Percentiles rank a stretch among this genome's conserved stretches.
Conservation (phyloP, 2,329 filamentous ascomycete species). For the Claviceps sorghi region DNA sequence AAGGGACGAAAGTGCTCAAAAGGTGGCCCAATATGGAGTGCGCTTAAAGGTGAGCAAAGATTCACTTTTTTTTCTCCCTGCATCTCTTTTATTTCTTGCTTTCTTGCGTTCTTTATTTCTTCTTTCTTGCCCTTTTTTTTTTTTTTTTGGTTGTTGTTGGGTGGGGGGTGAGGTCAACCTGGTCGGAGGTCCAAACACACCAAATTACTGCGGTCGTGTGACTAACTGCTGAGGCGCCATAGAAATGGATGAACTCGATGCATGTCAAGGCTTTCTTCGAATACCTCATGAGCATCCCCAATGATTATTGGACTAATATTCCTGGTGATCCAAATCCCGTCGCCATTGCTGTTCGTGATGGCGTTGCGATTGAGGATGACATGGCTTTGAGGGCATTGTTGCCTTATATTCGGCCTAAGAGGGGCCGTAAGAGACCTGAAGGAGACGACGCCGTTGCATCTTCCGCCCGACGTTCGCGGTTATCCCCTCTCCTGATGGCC, state of each 20-base stretch:
- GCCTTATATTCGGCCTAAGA: slow-evolving; percentile 55
- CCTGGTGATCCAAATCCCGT: slow-evolving; percentile 50
- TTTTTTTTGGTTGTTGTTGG: too few species aligned
- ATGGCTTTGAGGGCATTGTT: slow-evolving; percentile 72
- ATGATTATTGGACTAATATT: slow-evolving; percentile 67
- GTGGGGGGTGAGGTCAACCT: too few species aligned
- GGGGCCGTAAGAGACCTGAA: slow-evolving; percentile 48
- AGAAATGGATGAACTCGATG: slow-evolving; percentile 96
- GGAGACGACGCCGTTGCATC: slow-evolving; percentile 38
- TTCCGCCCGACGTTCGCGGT: slow-evolving; percentile 45
- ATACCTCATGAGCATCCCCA: slow-evolving; percentile 63
- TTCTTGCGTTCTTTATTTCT: too few species aligned
- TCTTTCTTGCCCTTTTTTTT: too few species aligned
- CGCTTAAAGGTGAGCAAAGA: slow-evolving; percentile 56
- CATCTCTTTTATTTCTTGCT: too few species aligned
- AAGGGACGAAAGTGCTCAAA: slow-evolving; percentile 80
- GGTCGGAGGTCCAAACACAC: too few species aligned
- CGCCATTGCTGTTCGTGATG: slow-evolving; percentile 56
- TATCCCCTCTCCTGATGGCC: slow-evolving; percentile 34
- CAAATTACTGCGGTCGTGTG: neutral
- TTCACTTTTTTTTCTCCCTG: too few species aligned
- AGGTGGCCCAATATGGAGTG: slow-evolving; percentile 89
- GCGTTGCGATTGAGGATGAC: slow-evolving; percentile 74
- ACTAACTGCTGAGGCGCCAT: slow-evolving; percentile 1
- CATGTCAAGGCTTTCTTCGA: slow-evolving; percentile 92